These are phyloP conservation scores for Ophiostoma pallidulum DNA, from an alignment of 2,329 filamentous ascomycete species.

Conservation along the genomic window DNA sequence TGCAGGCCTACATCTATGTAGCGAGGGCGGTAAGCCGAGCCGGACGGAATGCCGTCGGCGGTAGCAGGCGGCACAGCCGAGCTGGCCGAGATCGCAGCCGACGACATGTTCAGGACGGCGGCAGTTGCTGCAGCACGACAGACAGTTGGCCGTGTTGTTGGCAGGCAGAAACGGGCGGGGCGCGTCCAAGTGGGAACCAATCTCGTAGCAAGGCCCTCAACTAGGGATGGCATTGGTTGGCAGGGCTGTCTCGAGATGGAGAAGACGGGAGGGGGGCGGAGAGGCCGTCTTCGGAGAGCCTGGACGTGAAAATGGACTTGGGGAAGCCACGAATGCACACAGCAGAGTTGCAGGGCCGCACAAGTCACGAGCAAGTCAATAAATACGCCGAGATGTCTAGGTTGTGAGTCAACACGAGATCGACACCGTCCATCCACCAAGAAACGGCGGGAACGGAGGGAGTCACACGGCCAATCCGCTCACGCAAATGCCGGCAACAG, in stretches of 20 bases:
- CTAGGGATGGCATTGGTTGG: conserved; percentile 12
- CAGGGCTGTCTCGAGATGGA: neutral
- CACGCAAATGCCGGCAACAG: no score
- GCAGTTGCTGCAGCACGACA: conserved; percentile 4
- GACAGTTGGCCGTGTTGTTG: neutral
- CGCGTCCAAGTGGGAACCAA: conserved; percentile 11
- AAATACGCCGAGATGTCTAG: neutral
- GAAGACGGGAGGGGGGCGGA: no score
- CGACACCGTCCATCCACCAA: no score
- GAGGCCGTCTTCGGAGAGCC: conserved; percentile 4
- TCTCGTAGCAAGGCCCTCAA: conserved; percentile 6
- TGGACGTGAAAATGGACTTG: neutral
- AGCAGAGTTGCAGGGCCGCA: neutral
- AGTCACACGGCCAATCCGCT: no score
- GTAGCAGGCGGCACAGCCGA: conserved; percentile 2
- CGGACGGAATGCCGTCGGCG: neutral
- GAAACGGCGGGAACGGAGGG: no score
- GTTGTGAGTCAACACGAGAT: conserved; percentile 3
- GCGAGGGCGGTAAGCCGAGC: conserved; percentile 35
- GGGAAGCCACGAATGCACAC: neutral
- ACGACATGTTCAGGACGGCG: conserved; percentile 13
- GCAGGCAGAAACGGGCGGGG: neutral
- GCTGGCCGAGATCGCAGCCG: conserved; percentile 13
- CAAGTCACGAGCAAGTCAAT: conserved; percentile 1
- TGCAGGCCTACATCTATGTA: conserved; percentile 50